Conservation (phyloP, 495 filamentous ascomycete species). For the Pyronema omphalodes region DNA sequence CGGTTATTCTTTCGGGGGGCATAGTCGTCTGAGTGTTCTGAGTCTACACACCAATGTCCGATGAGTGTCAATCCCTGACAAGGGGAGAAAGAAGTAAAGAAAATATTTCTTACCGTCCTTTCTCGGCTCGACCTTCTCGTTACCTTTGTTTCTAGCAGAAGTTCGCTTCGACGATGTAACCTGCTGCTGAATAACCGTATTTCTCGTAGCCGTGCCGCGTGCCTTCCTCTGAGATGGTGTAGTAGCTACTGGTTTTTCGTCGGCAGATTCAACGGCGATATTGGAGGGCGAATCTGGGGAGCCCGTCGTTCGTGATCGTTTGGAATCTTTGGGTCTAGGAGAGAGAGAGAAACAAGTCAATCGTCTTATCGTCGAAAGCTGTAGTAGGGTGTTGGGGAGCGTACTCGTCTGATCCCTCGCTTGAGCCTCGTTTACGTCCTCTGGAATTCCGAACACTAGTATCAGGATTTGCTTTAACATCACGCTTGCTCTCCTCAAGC, state of each 20-base stretch:
- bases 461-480: conserved; percentile 34
- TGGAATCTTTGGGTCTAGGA: conserved; percentile 29
- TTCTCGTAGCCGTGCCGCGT: conserved; percentile 15
- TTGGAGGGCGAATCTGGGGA: conserved; percentile 22
- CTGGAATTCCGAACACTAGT: conserved; percentile 34
- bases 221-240: conserved; percentile 20
- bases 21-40: conserved; percentile 24
- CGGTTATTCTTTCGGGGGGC: conserved; percentile 16
- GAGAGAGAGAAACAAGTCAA: conserved; percentile 1
- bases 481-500: conserved; percentile 85
- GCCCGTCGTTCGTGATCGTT: conserved; percentile 25
- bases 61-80: neutral
- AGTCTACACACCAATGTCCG: conserved; percentile 15
- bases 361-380: conserved; percentile 6
- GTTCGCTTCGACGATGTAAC: conserved; percentile 18
- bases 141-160: conserved; percentile 19
- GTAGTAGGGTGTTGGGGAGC: conserved; percentile 6
- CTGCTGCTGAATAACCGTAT: conserved; percentile 5
- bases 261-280: conserved; percentile 17
- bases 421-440: conserved; percentile 65
- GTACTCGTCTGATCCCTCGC: conserved; percentile 77
- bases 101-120: conserved; percentile 20
- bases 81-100: neutral
- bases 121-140: conserved; percentile 21
- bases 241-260: conserved; percentile 17